Base-by-base conservation (phyloP, 176 grass and related monocot genomes). In the Pharus latifolius region DNA sequence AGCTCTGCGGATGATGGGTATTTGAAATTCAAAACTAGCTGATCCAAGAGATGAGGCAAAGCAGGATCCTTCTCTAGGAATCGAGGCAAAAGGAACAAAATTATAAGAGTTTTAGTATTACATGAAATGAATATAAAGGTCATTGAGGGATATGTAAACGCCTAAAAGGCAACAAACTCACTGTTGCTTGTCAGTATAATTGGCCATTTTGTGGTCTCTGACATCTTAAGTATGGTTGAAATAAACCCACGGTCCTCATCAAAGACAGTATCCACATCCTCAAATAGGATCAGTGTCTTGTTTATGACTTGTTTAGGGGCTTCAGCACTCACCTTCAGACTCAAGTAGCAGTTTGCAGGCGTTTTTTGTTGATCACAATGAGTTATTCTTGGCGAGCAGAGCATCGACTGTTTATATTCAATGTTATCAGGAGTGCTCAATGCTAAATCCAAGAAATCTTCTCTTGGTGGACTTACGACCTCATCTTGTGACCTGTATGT, bases 131-230 rank as follows among this genome's bases (percentile, higher is more conserved):
- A 67, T 78, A 67, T 18, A 22, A 78, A 54, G 53, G 44, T 11
- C 25, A 34, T 12, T 30, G 16, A 53, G 18, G 53, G 18, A 43
- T 65, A 15, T 49, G 30, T 34, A 70, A 56, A 57, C 70, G 30
- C n/a, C 34, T 56, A 3, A 62, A 51, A 40, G 32, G 14, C 48
- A 57, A 75, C 59, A 16, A 74, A 67, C 84, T 92, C 74, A 98
- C 94, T 90, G 72, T 98, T 98, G 76, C 89, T 98, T 59, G 94
- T 98, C 77, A 98, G 78, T 83, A 98, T 80, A 55, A 98, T 98
- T 47, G 94, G 94, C 77, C 89, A 87, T 76, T 90, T 98, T 74
- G 89, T 84, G 57, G 87, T 78, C 63, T 90, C 72, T 34, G 72
- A 84, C 32, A 98, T 61, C 70, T 98, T 91, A 76, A 93, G 75